Conservation (phyloP, 306 rosid species). For the Argentina anserina region DNA sequence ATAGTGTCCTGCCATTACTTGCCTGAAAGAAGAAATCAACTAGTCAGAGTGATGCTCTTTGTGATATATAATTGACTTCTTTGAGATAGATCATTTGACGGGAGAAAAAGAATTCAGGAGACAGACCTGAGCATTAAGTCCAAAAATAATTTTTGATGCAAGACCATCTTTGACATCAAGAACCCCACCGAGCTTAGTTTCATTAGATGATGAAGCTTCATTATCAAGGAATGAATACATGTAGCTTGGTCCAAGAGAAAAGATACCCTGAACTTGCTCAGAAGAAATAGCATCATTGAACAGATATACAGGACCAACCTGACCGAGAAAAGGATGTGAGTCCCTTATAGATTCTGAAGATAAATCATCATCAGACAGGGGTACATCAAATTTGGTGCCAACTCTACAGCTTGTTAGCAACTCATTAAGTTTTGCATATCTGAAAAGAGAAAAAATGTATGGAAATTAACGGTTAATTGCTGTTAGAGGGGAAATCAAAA, state of each 20-base stretch:
- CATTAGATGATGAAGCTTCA: constrained; percentile 67
- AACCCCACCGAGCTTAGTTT: constrained; percentile 67
- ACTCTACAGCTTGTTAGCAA: constrained; percentile 66
- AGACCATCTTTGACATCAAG: constrained; percentile 88
- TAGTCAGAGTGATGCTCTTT: constrained; percentile 3
- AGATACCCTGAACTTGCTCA: constrained; percentile 87
- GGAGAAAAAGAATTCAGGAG: background rate
- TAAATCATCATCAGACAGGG: constrained; percentile 57
- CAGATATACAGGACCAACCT: constrained; percentile 87
- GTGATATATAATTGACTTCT: background rate
- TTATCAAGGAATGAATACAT: constrained; percentile 93
- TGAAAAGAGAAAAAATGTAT: constrained; percentile 36
- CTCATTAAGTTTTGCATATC: constrained; percentile 91
- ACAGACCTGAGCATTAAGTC: constrained; percentile 93
- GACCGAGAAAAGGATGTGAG: constrained; percentile 79
- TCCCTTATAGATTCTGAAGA: constrained; percentile 57
- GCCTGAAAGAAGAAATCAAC: constrained; percentile 57
- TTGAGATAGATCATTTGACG: background rate
- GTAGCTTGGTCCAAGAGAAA: constrained; percentile 94
- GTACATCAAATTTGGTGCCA: constrained; percentile 70
- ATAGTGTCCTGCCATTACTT: constrained; percentile 77
- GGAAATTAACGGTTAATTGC: constrained; percentile 17
- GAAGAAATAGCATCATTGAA: constrained; percentile 78
- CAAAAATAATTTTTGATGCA: constrained; percentile 76
- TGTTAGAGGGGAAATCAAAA: background rate